Percentiles rank a stretch among this genome's conserved stretches.
phyloP scores from a whole-genome alignment of 768 basidiomycete genomes.

The Suillus occidentalis region DNA sequence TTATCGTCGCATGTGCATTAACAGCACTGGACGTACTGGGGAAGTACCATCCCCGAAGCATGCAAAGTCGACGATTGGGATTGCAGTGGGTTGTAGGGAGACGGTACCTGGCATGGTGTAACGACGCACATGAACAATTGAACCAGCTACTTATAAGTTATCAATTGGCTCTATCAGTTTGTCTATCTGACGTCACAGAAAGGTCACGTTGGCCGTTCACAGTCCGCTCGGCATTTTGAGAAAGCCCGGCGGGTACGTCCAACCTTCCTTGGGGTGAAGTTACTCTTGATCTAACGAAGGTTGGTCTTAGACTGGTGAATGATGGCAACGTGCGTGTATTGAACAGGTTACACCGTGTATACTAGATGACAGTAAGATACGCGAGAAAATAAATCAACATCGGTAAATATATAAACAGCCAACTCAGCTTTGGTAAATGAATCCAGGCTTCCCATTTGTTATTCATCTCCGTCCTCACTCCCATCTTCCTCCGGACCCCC shows the following conservation, averaged over 20 bases:
- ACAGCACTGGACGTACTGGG: slow-evolving; percentile 2
- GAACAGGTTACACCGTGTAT: not conserved
- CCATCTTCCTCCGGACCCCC: not conserved
- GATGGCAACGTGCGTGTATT: not conserved
- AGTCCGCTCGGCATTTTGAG: not conserved
- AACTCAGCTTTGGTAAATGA: not conserved
- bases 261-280: not conserved
- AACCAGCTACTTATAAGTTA: not conserved
- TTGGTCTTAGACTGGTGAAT: not conserved
- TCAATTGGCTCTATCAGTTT: not conserved
- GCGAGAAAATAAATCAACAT: not conserved
- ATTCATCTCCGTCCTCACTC: not conserved
- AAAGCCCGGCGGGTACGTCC: not conserved
- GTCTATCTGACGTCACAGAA: not conserved
- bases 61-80: slow-evolving; percentile 16
- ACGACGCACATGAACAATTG: not conserved
- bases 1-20: not conserved
- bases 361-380: slow-evolving; percentile 1
- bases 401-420: not conserved
- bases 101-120: not conserved
- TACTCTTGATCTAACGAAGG: not conserved
- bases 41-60: slow-evolving; percentile 16
- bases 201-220: not conserved
- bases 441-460: not conserved
- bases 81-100: not conserved